These are phyloP conservation scores for Coemansia sp. DNA, from an alignment of 192 early-diverging fungal species.

Conservation along the genomic window DNA sequence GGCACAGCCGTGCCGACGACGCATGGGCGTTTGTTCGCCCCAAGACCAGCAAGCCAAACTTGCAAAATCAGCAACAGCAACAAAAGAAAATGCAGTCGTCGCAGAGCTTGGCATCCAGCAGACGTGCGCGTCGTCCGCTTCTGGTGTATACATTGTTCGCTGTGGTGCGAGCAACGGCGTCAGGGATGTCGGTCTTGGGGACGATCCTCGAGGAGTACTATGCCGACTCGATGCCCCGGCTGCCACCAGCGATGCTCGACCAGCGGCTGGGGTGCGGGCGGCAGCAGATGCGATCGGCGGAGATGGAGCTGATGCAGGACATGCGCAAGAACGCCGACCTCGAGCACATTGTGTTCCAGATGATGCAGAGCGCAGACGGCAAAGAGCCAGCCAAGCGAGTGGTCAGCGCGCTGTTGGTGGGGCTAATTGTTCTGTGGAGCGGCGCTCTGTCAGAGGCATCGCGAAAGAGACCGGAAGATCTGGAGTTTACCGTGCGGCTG, in stretches of 20 bases:
- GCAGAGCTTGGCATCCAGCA: neutral
- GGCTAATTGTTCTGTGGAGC: slow-evolving; percentile 40
- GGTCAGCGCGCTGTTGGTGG: slow-evolving; percentile 36
- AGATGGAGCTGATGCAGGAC: slow-evolving; percentile 48
- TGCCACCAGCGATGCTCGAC: slow-evolving; percentile 34
- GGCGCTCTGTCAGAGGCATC: slow-evolving; percentile 40
- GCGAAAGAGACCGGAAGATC: slow-evolving; percentile 18
- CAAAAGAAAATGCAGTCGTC: too few relatives aligned
- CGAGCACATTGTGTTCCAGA: slow-evolving; percentile 17
- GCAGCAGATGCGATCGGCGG: slow-evolving; percentile 24
- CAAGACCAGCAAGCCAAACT: neutral
- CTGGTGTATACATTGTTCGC: slow-evolving; percentile 20
- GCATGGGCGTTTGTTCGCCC: slow-evolving; percentile 36
- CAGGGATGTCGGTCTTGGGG: slow-evolving; percentile 15
- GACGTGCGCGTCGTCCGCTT: slow-evolving; percentile 10
- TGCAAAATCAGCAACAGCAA: too few relatives aligned
- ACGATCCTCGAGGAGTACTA: slow-evolving; percentile 43
- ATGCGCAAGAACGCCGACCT: slow-evolving; percentile 29
- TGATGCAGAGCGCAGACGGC: slow-evolving; percentile 10
- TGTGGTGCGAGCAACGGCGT: slow-evolving; percentile 5
- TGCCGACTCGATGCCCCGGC: slow-evolving; percentile 30
- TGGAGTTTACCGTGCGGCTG: slow-evolving; percentile 29
- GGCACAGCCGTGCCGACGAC: slow-evolving; percentile 25
- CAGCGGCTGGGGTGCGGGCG: slow-evolving; percentile 19
- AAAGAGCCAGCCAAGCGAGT: slow-evolving; percentile 12